These are phyloP conservation scores for Colletotrichum tofieldiae DNA, from an alignment of 2,329 filamentous ascomycete species.

Conservation along the genomic window DNA sequence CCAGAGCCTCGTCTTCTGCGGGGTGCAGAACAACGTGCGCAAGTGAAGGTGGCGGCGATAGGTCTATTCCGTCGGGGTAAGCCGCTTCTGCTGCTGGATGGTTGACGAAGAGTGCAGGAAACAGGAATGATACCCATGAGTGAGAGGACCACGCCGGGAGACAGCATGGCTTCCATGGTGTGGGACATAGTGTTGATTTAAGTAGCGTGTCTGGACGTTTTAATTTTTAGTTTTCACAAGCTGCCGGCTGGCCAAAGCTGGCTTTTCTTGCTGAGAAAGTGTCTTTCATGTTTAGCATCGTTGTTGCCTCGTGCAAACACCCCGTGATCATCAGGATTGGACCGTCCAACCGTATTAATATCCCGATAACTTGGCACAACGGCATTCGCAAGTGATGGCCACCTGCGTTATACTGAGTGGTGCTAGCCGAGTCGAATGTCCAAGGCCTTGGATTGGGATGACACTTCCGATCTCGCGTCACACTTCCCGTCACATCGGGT, in stretches of 20 bases:
- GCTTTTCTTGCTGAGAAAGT: not conserved
- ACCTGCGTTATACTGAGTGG: not conserved
- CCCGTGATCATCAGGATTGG: not conserved
- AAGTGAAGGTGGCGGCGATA: constrained; percentile 44
- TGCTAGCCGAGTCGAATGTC: not conserved
- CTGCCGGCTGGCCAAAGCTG: not conserved
- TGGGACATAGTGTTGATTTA: not conserved
- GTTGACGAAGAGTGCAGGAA: not conserved
- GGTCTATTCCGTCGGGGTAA: not conserved
- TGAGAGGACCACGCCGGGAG: not conserved
- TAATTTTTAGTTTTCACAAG: not conserved
- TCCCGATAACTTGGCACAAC: not conserved
- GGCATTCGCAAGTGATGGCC: not conserved
- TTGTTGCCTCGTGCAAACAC: not conserved
- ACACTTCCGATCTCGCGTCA: not conserved
- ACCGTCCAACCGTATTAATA: too few species aligned
- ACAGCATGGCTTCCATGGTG: not conserved
- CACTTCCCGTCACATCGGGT: not conserved
- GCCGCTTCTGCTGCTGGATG: not conserved
- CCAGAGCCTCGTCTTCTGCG: constrained; percentile 64
- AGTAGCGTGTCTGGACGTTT: not conserved
- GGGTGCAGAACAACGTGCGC: constrained; percentile 55
- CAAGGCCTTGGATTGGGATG: not conserved
- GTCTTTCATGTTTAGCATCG: not conserved
- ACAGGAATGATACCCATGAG: constrained; percentile 17